These are phyloP conservation scores for Thermomucor indicae-seudaticae DNA, from an alignment of 371 early-diverging fungal species.

Conservation along the genomic window DNA sequence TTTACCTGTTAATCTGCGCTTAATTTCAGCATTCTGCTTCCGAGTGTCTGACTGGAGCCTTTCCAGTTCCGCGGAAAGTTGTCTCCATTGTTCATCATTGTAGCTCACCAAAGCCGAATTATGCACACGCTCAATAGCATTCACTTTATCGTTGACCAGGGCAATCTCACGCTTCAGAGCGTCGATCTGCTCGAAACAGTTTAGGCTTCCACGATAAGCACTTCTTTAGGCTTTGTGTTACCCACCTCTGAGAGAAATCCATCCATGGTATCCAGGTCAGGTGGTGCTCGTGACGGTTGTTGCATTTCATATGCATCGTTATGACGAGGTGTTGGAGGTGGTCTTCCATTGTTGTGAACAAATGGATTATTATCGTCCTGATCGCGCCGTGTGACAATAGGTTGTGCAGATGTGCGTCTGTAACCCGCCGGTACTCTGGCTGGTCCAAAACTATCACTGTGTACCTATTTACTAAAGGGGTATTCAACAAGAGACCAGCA, in stretches of 20 bases:
- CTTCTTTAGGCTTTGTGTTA: too few relatives aligned
- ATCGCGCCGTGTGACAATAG: background rate
- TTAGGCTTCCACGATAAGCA: background rate
- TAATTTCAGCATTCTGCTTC: slow-evolving; percentile 22
- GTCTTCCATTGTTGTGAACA: slow-evolving; percentile 1
- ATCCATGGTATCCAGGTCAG: slow-evolving; percentile 19
- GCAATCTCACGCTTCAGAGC: slow-evolving; percentile 26
- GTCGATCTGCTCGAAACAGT: slow-evolving; percentile 21
- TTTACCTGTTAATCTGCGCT: slow-evolving; percentile 27
- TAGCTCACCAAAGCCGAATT: slow-evolving; percentile 22
- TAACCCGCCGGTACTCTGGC: slow-evolving; percentile 21
- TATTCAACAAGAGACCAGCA: too few relatives aligned
- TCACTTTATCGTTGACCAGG: slow-evolving; percentile 25
- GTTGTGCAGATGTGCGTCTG: slow-evolving; percentile 2
- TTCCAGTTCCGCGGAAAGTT: slow-evolving; percentile 25
- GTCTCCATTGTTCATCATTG: slow-evolving; percentile 34
- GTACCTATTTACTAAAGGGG: too few relatives aligned
- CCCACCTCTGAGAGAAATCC: slow-evolving; percentile 26
- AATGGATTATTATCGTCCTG: slow-evolving; percentile 2
- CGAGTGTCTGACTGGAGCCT: slow-evolving; percentile 23
- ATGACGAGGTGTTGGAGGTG: slow-evolving; percentile 10
- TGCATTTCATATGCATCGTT: slow-evolving; percentile 9
- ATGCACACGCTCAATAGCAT: slow-evolving; percentile 31
- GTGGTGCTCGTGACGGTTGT: slow-evolving; percentile 5
- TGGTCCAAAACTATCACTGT: slow-evolving; percentile 29